Base-by-base conservation (phyloP, 371 early-diverging fungal species). In the Chytridium lagenaria region DNA sequence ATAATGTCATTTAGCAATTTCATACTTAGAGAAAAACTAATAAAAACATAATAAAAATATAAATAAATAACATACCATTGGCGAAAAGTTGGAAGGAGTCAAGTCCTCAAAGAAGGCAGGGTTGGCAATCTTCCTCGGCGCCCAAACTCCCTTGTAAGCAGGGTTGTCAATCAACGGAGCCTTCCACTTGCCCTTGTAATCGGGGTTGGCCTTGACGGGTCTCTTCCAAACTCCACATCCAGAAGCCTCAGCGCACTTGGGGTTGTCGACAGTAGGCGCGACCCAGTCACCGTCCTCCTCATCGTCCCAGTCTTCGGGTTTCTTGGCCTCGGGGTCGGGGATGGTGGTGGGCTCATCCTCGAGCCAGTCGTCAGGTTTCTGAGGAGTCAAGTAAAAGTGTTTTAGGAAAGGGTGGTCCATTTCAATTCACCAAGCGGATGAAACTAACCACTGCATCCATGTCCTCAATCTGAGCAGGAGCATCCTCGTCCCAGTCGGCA, bases 141-240 rank as follows among this genome's bases (percentile, higher is more conserved):
- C 86, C 99, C 99, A 98, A 64, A 84, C 84, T 34, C 99, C 99
- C 89, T 95, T 95, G 88, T 97, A 98, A 1, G 77, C 90, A 70
- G 99, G 99, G 89, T 98, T 98, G 70, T 90, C 88, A 50, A 98
- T 93, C 73, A 87, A 78, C 72, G 94, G 93, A 61, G 96, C 69
- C 92, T 93, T 78, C 87, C 87, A 87, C 70, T 83, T 84, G 67
- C 88, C 88, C 78, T 93, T 92, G 84, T 91, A 97, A 1, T 90
- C 92, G 12, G 97, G 96, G 86, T 98, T 98, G 68, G 88, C 77
- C 77, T 91, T 92, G 75, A 88, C 86, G 49, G 98, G 95, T 55
- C 91, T 86, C 80, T 89, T 92, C 97, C 98, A 98, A 31, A 69
- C 44, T 33, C 98, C 99, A 71, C 95, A 95, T 33, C 93, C 93